Conservation (phyloP, 371 early-diverging fungal genomes). For the Syncephalastrum sp. region DNA sequence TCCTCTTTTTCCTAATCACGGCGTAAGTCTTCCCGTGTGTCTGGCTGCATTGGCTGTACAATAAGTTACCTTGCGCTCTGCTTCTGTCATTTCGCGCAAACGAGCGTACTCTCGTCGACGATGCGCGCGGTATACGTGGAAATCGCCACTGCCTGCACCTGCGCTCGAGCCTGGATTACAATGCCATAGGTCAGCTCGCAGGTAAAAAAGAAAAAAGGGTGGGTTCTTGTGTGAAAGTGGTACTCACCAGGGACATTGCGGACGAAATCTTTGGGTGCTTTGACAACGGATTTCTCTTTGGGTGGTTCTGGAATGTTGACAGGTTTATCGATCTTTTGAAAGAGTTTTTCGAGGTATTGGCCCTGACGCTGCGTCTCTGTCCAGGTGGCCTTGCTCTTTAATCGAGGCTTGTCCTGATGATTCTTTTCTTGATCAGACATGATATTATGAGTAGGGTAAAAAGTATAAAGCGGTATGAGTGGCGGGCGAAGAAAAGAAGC, state of each 20-base stretch:
- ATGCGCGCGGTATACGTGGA: conserved; percentile 90
- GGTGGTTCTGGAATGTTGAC: conserved; percentile 63
- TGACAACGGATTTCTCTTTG: conserved; percentile 36
- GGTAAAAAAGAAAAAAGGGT: no score
- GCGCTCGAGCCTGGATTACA: conserved; percentile 78
- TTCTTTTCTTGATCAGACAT: no score
- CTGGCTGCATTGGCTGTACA: background rate
- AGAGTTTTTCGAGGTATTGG: conserved; percentile 69
- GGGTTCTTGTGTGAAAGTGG: no score
- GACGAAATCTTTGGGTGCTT: conserved; percentile 76
- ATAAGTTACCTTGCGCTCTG: conserved; percentile 62
- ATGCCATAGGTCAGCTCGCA: background rate
- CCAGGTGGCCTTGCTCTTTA: no score
- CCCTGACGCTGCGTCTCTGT: conserved; percentile 56
- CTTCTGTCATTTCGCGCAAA: conserved; percentile 74
- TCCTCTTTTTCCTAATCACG: conserved; percentile 38
- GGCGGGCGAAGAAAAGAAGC: no score
- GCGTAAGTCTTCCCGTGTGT: background rate
- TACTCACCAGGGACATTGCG: conserved; percentile 71
- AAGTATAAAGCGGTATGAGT: no score
- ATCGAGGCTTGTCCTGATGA: no score
- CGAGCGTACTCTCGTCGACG: conserved; percentile 87
- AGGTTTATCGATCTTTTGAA: conserved; percentile 80
- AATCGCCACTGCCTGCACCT: conserved; percentile 96
- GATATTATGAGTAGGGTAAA: no score